phyloP scores from a whole-genome alignment of 1,139 yeast genomes.

The Candida neerlandica region DNA sequence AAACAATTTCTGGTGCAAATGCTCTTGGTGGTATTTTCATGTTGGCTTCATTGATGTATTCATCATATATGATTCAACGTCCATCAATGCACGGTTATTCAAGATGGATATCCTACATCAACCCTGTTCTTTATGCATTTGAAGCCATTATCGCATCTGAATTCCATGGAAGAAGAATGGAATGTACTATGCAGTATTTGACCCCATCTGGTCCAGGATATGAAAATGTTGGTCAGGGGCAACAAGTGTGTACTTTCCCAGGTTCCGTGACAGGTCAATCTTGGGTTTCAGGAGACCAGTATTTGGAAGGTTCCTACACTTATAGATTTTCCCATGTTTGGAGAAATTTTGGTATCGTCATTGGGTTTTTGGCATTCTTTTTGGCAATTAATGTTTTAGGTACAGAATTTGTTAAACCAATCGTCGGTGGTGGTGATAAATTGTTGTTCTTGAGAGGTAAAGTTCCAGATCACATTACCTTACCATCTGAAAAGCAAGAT shows the following conservation, averaged over 20 bases:
- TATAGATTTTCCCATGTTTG: slow-evolving; percentile 55
- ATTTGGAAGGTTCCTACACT: slow-evolving; percentile 43
- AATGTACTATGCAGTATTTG: slow-evolving; percentile 41
- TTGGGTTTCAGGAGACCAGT: slow-evolving; percentile 52
- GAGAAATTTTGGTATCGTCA: slow-evolving; percentile 65
- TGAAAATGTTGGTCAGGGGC: slow-evolving; percentile 33
- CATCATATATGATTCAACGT: slow-evolving; percentile 58
- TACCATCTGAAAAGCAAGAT: slow-evolving; percentile 22
- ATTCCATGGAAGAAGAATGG: slow-evolving; percentile 57
- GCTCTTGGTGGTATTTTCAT: slow-evolving; percentile 53
- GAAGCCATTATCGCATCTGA: slow-evolving; percentile 58
- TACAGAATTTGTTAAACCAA: slow-evolving; percentile 54
- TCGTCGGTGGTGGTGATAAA: slow-evolving; percentile 60
- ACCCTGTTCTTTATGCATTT: slow-evolving; percentile 59
- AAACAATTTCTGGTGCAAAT: slow-evolving; percentile 51
- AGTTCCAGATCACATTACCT: slow-evolving; percentile 36
- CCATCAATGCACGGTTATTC: slow-evolving; percentile 69
- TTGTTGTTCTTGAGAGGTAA: slow-evolving; percentile 58
- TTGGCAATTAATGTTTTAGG: slow-evolving; percentile 46
- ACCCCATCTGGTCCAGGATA: slow-evolving; percentile 59
- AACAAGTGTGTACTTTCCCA: slow-evolving; percentile 53
- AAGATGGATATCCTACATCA: slow-evolving; percentile 60
- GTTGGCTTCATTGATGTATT: slow-evolving; percentile 51
- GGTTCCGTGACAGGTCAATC: slow-evolving; percentile 50
- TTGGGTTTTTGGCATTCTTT: slow-evolving; percentile 58